Evolutionary conservation across 2,329 filamentous ascomycete genomes (phyloP).

Genomic region (Myriosclerotinia scirpicola): DNA sequence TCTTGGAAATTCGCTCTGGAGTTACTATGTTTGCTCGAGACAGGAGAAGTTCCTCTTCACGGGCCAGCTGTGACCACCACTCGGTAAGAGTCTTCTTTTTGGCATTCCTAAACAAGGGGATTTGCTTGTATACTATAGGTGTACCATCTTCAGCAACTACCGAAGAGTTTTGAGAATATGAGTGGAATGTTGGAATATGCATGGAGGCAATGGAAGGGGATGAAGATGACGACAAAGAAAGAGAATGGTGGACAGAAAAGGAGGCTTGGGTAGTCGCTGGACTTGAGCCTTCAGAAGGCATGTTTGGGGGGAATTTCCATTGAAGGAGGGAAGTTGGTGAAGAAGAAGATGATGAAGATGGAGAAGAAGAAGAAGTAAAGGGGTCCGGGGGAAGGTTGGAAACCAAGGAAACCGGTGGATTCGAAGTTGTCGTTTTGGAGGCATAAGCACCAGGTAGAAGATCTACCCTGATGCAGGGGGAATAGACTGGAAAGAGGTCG

Average conservation of each 20-base stretch:
- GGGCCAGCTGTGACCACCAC: background rate
- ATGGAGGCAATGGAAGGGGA: background rate
- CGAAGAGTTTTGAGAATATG: background rate
- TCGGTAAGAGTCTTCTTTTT: background rate
- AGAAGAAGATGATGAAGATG: background rate
- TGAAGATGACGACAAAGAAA: background rate
- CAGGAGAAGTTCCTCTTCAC: background rate
- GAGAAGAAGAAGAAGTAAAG: background rate
- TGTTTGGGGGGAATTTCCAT: background rate
- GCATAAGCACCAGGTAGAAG: constrained; percentile 1
- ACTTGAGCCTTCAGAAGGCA: background rate
- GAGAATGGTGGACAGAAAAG: background rate
- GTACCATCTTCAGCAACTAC: constrained; percentile 5
- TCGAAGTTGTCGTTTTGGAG: background rate
- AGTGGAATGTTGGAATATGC: background rate
- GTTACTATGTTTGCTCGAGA: constrained; percentile 4
- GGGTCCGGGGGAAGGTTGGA: background rate
- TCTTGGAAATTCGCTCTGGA: constrained; percentile 1
- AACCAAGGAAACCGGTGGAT: background rate
- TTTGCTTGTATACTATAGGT: constrained; percentile 6
- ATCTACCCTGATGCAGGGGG: background rate
- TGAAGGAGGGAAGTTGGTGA: background rate
- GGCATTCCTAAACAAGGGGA: background rate
- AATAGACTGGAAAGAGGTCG: background rate
- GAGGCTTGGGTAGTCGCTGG: background rate